phyloP scores from a whole-genome alignment of 306 rosid species.

The Dalbergia cultrata region DNA sequence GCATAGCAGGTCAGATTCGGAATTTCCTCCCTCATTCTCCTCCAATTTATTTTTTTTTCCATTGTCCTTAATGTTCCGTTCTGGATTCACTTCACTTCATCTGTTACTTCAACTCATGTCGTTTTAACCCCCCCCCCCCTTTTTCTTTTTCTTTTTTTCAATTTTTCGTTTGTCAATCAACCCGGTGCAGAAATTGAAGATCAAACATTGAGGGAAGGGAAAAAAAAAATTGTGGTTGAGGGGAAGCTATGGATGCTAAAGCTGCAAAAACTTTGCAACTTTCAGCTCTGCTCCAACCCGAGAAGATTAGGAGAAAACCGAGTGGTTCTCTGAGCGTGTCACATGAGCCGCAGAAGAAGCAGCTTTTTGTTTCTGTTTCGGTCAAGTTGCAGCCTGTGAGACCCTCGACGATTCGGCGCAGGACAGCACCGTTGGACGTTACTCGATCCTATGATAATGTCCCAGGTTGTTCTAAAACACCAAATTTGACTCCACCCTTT shows the following conservation, averaged over 20 bases:
- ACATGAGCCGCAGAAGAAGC: constrained; percentile 46
- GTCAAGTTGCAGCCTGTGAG: constrained; percentile 46
- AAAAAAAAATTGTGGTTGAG: constrained; percentile 36
- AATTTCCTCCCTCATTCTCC: background rate
- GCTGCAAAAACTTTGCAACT: constrained; percentile 54
- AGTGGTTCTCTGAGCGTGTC: constrained; percentile 49
- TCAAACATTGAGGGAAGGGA: background rate
- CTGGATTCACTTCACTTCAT: constrained; percentile 26
- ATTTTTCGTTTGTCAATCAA: background rate
- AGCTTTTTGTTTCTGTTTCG: constrained; percentile 50
- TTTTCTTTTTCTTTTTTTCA: too few species aligned
- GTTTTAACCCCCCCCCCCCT: background rate
- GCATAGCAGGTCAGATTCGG: constrained; percentile 12
- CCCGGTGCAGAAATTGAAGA: background rate
- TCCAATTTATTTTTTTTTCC: background rate
- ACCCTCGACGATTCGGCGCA: constrained; percentile 47
- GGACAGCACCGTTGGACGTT: constrained; percentile 52
- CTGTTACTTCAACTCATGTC: background rate
- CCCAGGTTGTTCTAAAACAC: constrained; percentile 62
- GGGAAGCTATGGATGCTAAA: constrained; percentile 65
- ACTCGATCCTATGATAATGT: constrained; percentile 63
- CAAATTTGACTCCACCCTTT: too few species aligned
- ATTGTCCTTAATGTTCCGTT: background rate
- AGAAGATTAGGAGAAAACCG: constrained; percentile 47
- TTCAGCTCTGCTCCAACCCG: constrained; percentile 58